phyloP scores from a whole-genome alignment of 2,329 filamentous ascomycete species.

The Fusarium lateritium region DNA sequence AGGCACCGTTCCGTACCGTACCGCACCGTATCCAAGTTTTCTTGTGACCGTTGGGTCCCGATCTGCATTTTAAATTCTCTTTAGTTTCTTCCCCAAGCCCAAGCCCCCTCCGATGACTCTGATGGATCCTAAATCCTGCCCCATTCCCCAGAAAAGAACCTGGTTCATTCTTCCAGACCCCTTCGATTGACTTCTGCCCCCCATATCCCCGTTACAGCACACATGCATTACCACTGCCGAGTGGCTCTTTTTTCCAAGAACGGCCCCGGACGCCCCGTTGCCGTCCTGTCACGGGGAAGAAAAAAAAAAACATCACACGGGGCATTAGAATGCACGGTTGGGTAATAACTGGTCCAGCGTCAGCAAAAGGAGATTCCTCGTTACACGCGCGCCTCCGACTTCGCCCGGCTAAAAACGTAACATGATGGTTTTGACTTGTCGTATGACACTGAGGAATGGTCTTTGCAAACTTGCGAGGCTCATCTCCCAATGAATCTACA shows the following conservation, averaged over 20 bases:
- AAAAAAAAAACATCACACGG: conserved; percentile 39
- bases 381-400: conserved; percentile 36
- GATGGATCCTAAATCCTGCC: conserved; percentile 14
- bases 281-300: conserved; percentile 40
- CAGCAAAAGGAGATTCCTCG: conserved; percentile 27
- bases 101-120: conserved; percentile 13
- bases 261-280: conserved; percentile 36
- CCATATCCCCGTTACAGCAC: conserved; percentile 35
- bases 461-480: conserved; percentile 31
- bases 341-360: conserved; percentile 42
- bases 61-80: conserved; percentile 20
- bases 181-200: conserved; percentile 34
- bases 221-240: conserved; percentile 38
- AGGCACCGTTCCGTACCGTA: not conserved
- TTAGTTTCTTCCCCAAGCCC: conserved; percentile 22
- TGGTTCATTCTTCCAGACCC: conserved; percentile 41
- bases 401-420: conserved; percentile 42
- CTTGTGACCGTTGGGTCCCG: conserved; percentile 7
- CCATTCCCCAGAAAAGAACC: conserved; percentile 38
- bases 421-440: conserved; percentile 42
- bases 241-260: conserved; percentile 23
- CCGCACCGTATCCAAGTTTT: conserved; percentile 3
- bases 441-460: conserved; percentile 39
- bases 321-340: conserved; percentile 40
- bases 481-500: conserved; percentile 27